These are phyloP conservation scores for Dendryphion nanum DNA, from an alignment of 2,329 filamentous ascomycete genomes.

Conservation along the genomic window DNA sequence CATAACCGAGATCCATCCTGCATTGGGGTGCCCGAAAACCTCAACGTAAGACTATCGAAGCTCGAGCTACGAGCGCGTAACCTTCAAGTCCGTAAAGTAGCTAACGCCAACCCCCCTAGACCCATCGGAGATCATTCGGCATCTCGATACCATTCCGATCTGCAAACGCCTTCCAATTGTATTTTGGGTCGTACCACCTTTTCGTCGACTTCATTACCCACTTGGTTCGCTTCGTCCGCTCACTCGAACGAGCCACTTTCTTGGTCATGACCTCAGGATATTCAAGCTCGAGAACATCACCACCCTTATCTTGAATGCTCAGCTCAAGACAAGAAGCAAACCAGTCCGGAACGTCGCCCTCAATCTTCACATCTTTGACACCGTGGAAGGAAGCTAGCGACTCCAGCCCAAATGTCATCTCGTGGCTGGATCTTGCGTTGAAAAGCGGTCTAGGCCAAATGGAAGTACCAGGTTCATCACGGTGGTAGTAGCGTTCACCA, in stretches of 20 bases:
- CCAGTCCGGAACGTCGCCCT: slow-evolving; percentile 16
- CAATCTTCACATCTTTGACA: slow-evolving; percentile 17
- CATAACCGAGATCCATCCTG: too few species aligned
- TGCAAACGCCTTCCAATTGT: slow-evolving; percentile 25
- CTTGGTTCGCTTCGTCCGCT: slow-evolving; percentile 1
- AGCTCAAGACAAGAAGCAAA: slow-evolving; percentile 17
- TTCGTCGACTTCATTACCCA: slow-evolving; percentile 6
- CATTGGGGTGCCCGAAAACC: too few species aligned
- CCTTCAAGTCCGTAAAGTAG: too few species aligned
- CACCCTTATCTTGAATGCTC: slow-evolving; percentile 19
- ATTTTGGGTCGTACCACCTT: slow-evolving; percentile 18
- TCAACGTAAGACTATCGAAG: too few species aligned
- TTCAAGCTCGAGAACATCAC: slow-evolving; percentile 12
- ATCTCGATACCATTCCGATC: slow-evolving; percentile 14
- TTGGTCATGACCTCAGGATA: slow-evolving; percentile 15
- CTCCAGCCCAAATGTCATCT: slow-evolving; percentile 21
- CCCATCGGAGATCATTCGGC: slow-evolving; percentile 9
- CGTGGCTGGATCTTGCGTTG: slow-evolving; percentile 1
- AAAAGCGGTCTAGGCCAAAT: slow-evolving; percentile 7
- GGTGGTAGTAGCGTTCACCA: too few species aligned
- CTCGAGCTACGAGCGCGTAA: too few species aligned
- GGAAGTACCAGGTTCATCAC: too few species aligned
- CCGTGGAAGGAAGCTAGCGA: slow-evolving; percentile 14
- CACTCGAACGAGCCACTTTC: neutral
- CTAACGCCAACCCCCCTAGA: too few species aligned